Base-by-base conservation (phyloP, 495 filamentous ascomycete genomes). In the Pseudevernia furfuracea region DNA sequence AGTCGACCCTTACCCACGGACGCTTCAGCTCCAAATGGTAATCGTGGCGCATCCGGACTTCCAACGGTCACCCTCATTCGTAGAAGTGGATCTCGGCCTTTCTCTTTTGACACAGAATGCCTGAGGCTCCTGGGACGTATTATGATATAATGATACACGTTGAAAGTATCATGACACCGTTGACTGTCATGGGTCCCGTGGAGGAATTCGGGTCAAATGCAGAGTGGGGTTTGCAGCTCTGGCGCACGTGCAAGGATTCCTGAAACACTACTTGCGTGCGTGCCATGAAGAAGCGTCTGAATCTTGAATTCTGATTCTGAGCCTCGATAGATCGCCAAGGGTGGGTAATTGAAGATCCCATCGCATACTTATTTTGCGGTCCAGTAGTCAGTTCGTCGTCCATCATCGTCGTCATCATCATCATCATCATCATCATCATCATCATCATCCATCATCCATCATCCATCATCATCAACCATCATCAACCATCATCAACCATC, bases 1-100 rank as follows among this genome's bases (percentile, higher is more conserved):
- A 23, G 32, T 37, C 32, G 58, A 53, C 43, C 48, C 56, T 59
- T 14, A 17, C 25, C 32, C 62, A 48, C 9, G 21, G 25, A 48
- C 44, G 30, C 43, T 59, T 34, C 62, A 64, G 62, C 62, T 64
- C 62, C 62, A 64, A 59, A 39, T 53, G 62, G 62, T 28, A 64
- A 64, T 53, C 46, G 62, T 64, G 62, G 62, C 62, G 62, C 43
- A 25, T 4, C 41, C 57, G 48, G 61, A 43, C 49, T 12, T 57
- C 58, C 57, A 64, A 59, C 62, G 57, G 57, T 59, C 34, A 46
- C 34, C 56, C 57, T 59, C 32, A 59, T 64, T 59, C 62, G 62
- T 64, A 48, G 55, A 64, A 38, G 38, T 63, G 25, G 21, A 15
- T 34, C 19, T 53, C 38, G 61, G 61, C 61, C 61, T 23, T n/a